These are phyloP conservation scores for Penicillium steckii DNA, from an alignment of 495 filamentous ascomycete species.

Conservation along the genomic window DNA sequence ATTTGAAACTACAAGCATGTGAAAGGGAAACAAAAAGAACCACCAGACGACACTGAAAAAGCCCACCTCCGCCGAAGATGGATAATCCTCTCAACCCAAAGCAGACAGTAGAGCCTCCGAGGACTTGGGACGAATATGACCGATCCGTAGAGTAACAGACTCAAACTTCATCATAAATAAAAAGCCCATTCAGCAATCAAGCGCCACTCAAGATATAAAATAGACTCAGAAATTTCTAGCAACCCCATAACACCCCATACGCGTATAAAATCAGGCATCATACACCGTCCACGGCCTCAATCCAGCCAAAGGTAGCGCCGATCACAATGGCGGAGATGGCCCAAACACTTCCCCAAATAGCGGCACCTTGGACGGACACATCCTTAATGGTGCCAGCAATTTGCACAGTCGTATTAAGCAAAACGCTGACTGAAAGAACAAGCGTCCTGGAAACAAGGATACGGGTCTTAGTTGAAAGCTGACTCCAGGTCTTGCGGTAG, in stretches of 20 bases:
- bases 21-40: background rate
- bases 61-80: background rate
- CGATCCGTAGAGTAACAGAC: background rate
- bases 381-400: conserved; percentile 61
- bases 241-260: background rate
- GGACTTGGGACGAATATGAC: background rate
- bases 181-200: conserved; percentile 2
- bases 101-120: background rate
- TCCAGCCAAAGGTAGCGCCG: conserved; percentile 59
- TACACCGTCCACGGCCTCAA: conserved; percentile 51
- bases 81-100: background rate
- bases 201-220: conserved; percentile 4
- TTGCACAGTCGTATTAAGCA: conserved; percentile 64
- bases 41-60: background rate
- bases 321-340: conserved; percentile 56
- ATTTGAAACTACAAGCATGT: background rate
- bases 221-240: background rate
- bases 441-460: conserved; percentile 63
- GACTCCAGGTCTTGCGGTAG: conserved; percentile 46
- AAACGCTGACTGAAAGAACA: conserved; percentile 53
- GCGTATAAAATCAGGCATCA: too few relatives aligned
- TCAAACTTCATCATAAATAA: background rate
- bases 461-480: conserved; percentile 60
- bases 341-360: conserved; percentile 71
- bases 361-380: conserved; percentile 64